phyloP scores from a whole-genome alignment of 2,329 filamentous ascomycete species.

The Ophiosphaerella narmari region DNA sequence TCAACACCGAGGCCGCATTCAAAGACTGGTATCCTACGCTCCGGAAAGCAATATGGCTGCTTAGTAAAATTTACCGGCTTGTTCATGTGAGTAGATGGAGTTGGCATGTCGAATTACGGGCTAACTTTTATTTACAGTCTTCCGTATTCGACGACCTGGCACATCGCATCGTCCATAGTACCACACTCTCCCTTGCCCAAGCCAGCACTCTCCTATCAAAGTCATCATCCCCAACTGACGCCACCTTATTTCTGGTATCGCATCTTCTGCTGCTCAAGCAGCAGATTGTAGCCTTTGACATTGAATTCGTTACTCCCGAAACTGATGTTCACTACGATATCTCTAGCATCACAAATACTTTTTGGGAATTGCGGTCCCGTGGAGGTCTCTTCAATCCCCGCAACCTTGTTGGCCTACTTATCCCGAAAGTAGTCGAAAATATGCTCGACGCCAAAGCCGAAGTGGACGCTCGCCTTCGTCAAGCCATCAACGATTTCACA shows the following conservation, averaged over 20 bases:
- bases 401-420: conserved; percentile 64
- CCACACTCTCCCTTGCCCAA: conserved; percentile 78
- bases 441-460: conserved; percentile 74
- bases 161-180: conserved; percentile 86
- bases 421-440: conserved; percentile 70
- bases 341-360: conserved; percentile 67
- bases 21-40: conserved; percentile 70
- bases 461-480: conserved; percentile 65
- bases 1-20: conserved; percentile 61
- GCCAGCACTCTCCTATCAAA: conserved; percentile 74
- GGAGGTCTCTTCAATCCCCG: conserved; percentile 69
- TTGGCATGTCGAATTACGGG: neutral
- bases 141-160: conserved; percentile 73
- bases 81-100: conserved; percentile 60
- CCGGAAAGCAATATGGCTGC: conserved; percentile 68
- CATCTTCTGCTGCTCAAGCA: conserved; percentile 95
- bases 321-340: conserved; percentile 65
- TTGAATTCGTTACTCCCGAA: conserved; percentile 73
- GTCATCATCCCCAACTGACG: conserved; percentile 69
- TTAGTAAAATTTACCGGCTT: conserved; percentile 71
- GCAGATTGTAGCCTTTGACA: conserved; percentile 93
- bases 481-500: conserved; percentile 70
- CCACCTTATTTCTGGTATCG: conserved; percentile 90
- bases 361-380: conserved; percentile 68
- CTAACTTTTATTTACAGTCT: conserved; percentile 50